phyloP scores from a whole-genome alignment of 306 rosid genomes.

The Fragaria ananassa region DNA sequence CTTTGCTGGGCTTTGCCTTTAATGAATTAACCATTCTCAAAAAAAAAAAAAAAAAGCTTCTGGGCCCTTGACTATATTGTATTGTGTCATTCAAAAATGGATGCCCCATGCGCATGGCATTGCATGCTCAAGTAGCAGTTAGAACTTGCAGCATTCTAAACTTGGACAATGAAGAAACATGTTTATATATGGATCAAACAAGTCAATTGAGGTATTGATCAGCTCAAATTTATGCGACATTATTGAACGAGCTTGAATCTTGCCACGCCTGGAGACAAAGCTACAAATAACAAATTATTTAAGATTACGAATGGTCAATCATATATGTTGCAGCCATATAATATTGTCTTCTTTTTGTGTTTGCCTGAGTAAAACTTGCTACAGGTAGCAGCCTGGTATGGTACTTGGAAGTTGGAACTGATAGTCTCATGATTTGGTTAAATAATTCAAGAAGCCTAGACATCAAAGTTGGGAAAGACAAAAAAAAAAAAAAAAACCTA shows the following conservation, averaged over 20 bases:
- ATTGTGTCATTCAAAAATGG: not conserved
- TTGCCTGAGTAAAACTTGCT: not conserved
- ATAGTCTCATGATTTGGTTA: not conserved
- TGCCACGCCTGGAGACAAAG: not conserved
- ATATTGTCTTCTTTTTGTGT: not conserved
- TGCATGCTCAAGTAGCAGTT: conserved; percentile 1
- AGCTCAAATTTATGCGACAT: not conserved
- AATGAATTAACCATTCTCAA: too few relatives aligned
- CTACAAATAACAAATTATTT: not conserved
- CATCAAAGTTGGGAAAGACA: too few relatives aligned
- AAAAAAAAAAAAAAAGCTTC: too few relatives aligned
- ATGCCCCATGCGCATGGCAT: conserved; percentile 14
- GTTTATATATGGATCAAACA: not conserved
- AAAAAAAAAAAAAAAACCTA: too few relatives aligned
- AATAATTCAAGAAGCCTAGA: too few relatives aligned
- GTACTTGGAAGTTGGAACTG: not conserved
- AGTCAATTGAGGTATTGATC: not conserved
- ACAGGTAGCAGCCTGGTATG: not conserved
- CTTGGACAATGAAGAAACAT: not conserved
- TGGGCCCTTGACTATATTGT: not conserved
- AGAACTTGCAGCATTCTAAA: not conserved
- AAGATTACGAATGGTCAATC: not conserved
- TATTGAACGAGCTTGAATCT: not conserved
- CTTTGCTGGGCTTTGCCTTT: too few relatives aligned
- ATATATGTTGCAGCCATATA: not conserved